Evolutionary conservation across 129 eudicot species (phyloP).

Genomic region (Helichrysum umbraculigerum): DNA sequence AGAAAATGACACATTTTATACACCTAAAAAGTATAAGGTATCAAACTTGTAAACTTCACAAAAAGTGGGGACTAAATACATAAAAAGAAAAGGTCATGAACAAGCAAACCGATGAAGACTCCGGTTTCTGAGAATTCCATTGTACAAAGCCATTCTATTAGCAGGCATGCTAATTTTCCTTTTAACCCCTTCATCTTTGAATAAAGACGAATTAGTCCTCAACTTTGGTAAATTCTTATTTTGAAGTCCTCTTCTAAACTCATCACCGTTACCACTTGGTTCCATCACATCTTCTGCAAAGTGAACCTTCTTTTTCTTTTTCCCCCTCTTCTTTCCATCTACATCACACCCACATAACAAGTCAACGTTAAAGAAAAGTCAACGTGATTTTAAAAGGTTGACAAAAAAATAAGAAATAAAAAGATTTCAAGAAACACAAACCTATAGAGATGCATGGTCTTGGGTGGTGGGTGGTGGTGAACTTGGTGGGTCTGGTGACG

Average conservation of each 20-base stretch:
- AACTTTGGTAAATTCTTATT: constrained; percentile 16
- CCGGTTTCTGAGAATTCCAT: constrained; percentile 70
- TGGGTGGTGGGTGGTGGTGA: constrained; percentile 30
- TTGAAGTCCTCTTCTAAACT: constrained; percentile 51
- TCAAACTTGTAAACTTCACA: constrained; percentile 20
- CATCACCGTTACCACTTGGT: constrained; percentile 70
- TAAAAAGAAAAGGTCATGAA: constrained; percentile 35
- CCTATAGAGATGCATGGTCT: constrained; percentile 76
- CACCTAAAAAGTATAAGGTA: constrained; percentile 1
- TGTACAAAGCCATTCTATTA: constrained; percentile 70
- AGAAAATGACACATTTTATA: constrained; percentile 14
- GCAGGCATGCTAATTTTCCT: constrained; percentile 54
- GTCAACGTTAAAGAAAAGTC: background rate
- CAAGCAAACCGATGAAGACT: constrained; percentile 50
- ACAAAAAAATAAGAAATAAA: constrained; percentile 7
- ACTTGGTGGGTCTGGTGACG: constrained; percentile 23
- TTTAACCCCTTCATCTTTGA: constrained; percentile 36
- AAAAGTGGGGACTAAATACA: constrained; percentile 2
- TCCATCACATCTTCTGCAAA: constrained; percentile 92
- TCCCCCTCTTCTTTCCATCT: constrained; percentile 52
- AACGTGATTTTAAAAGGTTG: background rate
- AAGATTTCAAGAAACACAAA: constrained; percentile 29
- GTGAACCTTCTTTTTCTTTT: constrained; percentile 73
- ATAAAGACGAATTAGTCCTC: constrained; percentile 29
- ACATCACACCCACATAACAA: constrained; percentile 10